Base-by-base conservation (phyloP, 2,329 filamentous ascomycete genomes). In the Ophiocordyceps unilateralis region DNA sequence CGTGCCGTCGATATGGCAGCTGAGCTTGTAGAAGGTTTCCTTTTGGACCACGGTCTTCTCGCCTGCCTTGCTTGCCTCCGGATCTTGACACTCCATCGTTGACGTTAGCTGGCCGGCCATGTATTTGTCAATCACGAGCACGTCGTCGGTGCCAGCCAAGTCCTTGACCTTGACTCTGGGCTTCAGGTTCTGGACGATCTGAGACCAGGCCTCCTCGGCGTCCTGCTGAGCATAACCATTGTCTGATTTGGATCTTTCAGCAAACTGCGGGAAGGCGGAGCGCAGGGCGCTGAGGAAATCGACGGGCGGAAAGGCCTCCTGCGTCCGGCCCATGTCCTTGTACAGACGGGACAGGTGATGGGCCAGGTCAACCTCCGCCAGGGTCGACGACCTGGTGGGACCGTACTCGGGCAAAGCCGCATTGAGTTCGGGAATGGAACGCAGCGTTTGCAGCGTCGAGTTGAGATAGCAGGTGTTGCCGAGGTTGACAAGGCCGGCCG, bases 381-480 rank as follows among this genome's bases (percentile, higher is more conserved):
- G 64, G 38, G 61, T 41, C n/a, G 48, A 45, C 37, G 52, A 47
- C 10, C 48, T 47, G 30, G 45, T 43, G 17, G 55, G 46, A 46
- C 61, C 58, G 51, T 70, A 93, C 40, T 71, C 76, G 46, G 67
- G 57, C 39, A 98, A 71, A 51, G 85, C 76, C 30, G 84, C 70
- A 56, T 94, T 86, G 30, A 98, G 75, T 65, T 98, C 91, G 9
- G 91, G 91, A 46, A 98, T 86, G 43, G 81, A 74, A 48, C 84
- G 79, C 50, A 98, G 68, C 4, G 86, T 82, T 61, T 98, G 93
- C n/a, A 98, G 70, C 0, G 89, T 94, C 41, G 91, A 91, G 69
- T 98, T 98, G 55, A 96, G 78, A 60, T 98, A 98, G 68, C 91
- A 98, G 4, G 93, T 98, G 63, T 98, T 98, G 52, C 93, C 91